Evolutionary conservation across 2,329 filamentous ascomycete genomes (phyloP), one percentile per base, ranked within the genome.

Genomic region (Trichoderma arundinaceum): DNA sequence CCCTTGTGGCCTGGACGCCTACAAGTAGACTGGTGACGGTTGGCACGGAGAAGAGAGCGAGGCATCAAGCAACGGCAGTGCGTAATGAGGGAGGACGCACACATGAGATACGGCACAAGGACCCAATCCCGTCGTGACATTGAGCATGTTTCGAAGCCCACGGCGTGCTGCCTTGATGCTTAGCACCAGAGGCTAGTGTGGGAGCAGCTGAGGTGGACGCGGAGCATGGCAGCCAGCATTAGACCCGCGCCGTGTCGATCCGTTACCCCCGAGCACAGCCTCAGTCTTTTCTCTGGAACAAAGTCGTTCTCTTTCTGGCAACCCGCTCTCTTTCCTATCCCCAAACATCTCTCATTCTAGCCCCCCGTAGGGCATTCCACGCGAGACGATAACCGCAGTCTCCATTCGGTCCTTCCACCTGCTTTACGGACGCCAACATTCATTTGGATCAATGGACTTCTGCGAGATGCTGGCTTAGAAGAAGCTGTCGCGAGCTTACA

Each of bases 211-310:
- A n/a, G 17, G 44, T 33, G 33, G 58, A 51, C 46, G 32, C 19
- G 46, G 41, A 46, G 43, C 15, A 28, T 28, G 22, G 33, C 53
- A 57, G 53, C 38, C 22, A 38, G 46, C 7, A 49, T 22, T 48
- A 33, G 59, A 62, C 59, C 59, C 59, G 48, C 48, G 59, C 48
- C 52, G 52, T 56, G 61, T 64, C 61, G 61, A 64, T 64, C 58
- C 58, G 48, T 19, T 53, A 10, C 44, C 59, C 48, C 62, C 62
- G 62, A 58, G 62, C 62, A 64, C 62, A 64, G 62, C 62, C 62
- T 64, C 62, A 58, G 22, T 28, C 19, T 49, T 38, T 61, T 32
- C 28, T 44, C 19, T 44, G 59, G 15, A 13, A 32, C 35, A 51
- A 41, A 33, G 39, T 15, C 28, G 59, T 38, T 53, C 28, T 43